Base-by-base conservation (phyloP, 768 basidiomycete genomes). In the Russula abietina region DNA sequence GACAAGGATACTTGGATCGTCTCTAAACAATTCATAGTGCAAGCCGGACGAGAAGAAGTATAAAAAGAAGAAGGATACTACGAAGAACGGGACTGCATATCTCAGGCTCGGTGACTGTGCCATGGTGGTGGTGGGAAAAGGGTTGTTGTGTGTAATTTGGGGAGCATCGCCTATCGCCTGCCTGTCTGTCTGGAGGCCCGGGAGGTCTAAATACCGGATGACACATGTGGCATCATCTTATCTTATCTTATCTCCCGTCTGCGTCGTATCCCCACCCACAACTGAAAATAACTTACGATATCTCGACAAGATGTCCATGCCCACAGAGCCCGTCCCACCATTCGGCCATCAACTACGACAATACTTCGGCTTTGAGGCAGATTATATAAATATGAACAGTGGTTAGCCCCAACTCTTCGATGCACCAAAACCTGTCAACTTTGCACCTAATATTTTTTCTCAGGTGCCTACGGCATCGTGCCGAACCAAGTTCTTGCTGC, bases 321-420 rank as follows among this genome's bases (percentile, higher is more conserved):
- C 50, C 46, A n/a, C 12, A 1, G n/a, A 32, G 4, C 53, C 67
- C 24, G 77, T 77, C 0, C 79, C 83, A 16, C 60, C 73, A 1
- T 87, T 89, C 53, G 88, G 88, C 0, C 84, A 82, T 67, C 75
- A 72, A 6, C 70, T 82, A 67, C 80, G 77, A 58, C 78, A 80
- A 51, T 80, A 81, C 57, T 88, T 81, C 59, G 77, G 75, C 24
- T 78, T 88, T 26, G 81, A 84, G 46, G 76, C 83, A 5, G 75
- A 77, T 45, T 88, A 87, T 61, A 70, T 84, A 54, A 86, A 88
- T 67, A 73, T 89, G 52, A 88, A 89, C 69, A 77, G 84, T 56
- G 87, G 88, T 85, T 56, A 33, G 76, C 61, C 17, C 46, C 16
- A 36, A 10, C 17, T 16, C n/a, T 38, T 28, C 8, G 5, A 53